These are phyloP conservation scores for Gymnopilus junonius DNA, from an alignment of 768 basidiomycete genomes.

Conservation along the genomic window DNA sequence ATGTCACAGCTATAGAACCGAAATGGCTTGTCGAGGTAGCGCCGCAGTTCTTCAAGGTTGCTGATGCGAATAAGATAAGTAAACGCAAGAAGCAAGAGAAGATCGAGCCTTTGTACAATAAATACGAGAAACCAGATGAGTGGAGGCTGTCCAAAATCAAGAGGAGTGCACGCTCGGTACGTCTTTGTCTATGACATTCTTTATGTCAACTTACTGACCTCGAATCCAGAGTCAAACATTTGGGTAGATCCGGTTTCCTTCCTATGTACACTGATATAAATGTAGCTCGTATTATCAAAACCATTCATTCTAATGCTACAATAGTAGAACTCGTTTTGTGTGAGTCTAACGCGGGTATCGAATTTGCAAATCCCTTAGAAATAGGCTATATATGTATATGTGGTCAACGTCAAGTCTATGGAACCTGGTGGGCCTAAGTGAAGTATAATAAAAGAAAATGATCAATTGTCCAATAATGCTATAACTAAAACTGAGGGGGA, in stretches of 20 bases:
- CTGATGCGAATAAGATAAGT: conserved; percentile 96
- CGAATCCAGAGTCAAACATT: conserved; percentile 83
- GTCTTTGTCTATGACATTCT: conserved; percentile 20
- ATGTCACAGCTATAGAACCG: conserved; percentile 94
- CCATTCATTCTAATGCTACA: neutral
- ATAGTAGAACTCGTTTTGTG: neutral
- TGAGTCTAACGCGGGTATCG: neutral
- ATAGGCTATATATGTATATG: neutral
- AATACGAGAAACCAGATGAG: conserved; percentile 92
- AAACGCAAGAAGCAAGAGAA: conserved; percentile 96
- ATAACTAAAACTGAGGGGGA: conserved; percentile 5
- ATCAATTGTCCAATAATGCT: neutral
- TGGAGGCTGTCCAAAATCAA: conserved; percentile 95
- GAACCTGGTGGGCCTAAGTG: neutral
- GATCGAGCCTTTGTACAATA: conserved; percentile 95
- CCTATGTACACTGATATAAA: neutral
- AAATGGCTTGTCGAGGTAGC: conserved; percentile 99
- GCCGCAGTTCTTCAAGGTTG: conserved; percentile 98
- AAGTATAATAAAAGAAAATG: neutral
- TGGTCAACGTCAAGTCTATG: neutral
- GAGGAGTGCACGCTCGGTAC: conserved; percentile 82
- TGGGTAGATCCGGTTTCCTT: conserved; percentile 48
- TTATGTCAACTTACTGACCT: conserved; percentile 16
- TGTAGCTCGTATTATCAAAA: neutral
- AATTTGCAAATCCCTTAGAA: neutral